phyloP scores from a whole-genome alignment of 2,329 filamentous ascomycete genomes.

The Curvularia sp. region DNA sequence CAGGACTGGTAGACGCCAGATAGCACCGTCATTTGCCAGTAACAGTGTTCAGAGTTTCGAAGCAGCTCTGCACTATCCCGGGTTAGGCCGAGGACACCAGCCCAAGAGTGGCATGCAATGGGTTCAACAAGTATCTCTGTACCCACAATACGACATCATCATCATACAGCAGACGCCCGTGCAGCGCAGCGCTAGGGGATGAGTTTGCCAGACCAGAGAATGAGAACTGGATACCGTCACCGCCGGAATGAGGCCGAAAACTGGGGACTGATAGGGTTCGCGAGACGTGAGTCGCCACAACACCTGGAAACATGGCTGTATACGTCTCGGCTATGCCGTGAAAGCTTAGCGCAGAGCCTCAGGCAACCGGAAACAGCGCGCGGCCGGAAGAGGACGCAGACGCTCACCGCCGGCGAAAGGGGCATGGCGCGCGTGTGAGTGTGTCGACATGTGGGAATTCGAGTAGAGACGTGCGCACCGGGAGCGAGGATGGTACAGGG shows the following conservation, averaged over 20 bases:
- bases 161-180: conserved; percentile 26
- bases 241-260: conserved; percentile 32
- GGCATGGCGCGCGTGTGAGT: conserved; percentile 15
- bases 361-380: conserved; percentile 27
- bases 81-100: conserved; percentile 30
- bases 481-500: conserved; percentile 14
- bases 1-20: conserved; percentile 16
- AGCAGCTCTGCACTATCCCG: conserved; percentile 28
- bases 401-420: conserved; percentile 22
- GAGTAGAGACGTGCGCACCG: conserved; percentile 18
- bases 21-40: conserved; percentile 31
- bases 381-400: conserved; percentile 31
- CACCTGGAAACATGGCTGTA: conserved; percentile 16
- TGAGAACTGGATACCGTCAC: conserved; percentile 38
- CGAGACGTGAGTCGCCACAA: conserved; percentile 35
- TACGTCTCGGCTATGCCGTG: conserved; percentile 28
- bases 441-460: conserved; percentile 14
- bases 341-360: conserved; percentile 29
- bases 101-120: conserved; percentile 15
- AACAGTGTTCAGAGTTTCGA: conserved; percentile 23
- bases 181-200: conserved; percentile 29
- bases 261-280: conserved; percentile 31
- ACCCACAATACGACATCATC: conserved; percentile 41
- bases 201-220: conserved; percentile 37
- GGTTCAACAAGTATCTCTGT: conserved; percentile 38